These are phyloP conservation scores for Amanita pseudoporphyria DNA, from an alignment of 768 basidiomycete species.

Conservation along the genomic window DNA sequence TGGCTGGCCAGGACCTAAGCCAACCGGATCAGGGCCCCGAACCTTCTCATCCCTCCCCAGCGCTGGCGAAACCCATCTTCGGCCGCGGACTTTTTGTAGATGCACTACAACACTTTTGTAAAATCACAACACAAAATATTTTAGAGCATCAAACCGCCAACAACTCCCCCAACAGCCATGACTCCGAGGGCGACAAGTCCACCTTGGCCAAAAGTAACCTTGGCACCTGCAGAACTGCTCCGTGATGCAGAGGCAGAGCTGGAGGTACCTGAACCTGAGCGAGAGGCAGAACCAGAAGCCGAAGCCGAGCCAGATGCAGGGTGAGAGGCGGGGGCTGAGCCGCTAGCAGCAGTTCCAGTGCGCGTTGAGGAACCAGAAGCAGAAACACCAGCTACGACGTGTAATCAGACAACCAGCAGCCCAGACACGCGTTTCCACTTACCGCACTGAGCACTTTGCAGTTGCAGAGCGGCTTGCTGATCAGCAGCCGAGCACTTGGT, in stretches of 20 bases:
- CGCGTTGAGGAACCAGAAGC: background rate
- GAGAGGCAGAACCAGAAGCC: too few relatives aligned
- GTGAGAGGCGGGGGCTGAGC: background rate
- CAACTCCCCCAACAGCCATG: background rate
- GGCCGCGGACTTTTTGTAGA: too few relatives aligned
- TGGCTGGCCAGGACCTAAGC: too few relatives aligned
- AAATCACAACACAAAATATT: background rate
- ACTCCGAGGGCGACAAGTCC: background rate
- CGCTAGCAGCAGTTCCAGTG: background rate
- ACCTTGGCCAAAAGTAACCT: background rate
- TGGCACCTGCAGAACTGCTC: background rate
- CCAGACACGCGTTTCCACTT: too few relatives aligned
- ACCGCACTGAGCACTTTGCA: background rate
- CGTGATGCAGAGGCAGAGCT: background rate
- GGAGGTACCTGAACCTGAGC: too few relatives aligned
- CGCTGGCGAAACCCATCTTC: too few relatives aligned
- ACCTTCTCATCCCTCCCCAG: too few relatives aligned
- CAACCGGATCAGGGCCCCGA: too few relatives aligned
- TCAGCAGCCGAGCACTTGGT: background rate
- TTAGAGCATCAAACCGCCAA: conserved; percentile 4
- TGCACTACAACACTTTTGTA: background rate
- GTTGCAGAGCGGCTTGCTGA: background rate
- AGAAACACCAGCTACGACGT: background rate
- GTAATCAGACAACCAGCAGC: background rate
- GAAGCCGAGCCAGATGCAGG: background rate